A percentile compares a stretch with the other conserved stretches of the same genome.
phyloP scores from a whole-genome alignment of 768 basidiomycete species.

The Boletus reticuloceps region DNA sequence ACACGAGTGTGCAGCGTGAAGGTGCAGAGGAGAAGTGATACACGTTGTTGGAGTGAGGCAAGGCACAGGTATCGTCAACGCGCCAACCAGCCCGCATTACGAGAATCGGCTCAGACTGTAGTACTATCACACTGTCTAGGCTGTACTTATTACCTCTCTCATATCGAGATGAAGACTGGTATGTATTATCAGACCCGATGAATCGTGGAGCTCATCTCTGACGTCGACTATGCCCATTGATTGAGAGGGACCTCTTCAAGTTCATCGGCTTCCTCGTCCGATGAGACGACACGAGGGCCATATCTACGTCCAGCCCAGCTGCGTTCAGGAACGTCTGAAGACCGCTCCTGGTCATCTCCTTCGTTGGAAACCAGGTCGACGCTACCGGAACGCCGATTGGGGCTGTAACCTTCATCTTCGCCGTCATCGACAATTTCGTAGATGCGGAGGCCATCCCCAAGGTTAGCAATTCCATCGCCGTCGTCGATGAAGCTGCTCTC shows the following conservation, averaged over 20 bases:
- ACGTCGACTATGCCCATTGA: not conserved
- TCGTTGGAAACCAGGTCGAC: constrained; percentile 14
- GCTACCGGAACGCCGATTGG: not conserved
- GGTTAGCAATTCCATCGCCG: constrained; percentile 21
- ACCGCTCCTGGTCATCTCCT: not conserved
- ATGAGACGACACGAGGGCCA: constrained; percentile 1
- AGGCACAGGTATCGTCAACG: not conserved
- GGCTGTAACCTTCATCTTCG: constrained; percentile 6
- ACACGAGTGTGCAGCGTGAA: constrained; percentile 34
- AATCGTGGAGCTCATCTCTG: not conserved
- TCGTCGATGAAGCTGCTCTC: constrained; percentile 61
- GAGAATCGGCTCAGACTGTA: not conserved
- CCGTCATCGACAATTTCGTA: constrained; percentile 20
- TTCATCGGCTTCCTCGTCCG: constrained; percentile 18
- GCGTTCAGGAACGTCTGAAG: not conserved
- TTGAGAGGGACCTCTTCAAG: not conserved
- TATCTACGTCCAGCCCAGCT: not conserved
- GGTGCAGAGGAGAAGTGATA: constrained; percentile 11
- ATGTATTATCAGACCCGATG: constrained; percentile 21
- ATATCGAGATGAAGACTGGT: no score
- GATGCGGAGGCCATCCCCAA: constrained; percentile 18
- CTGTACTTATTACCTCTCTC: no score
- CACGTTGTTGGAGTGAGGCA: constrained; percentile 28
- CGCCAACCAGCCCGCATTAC: constrained; percentile 7
- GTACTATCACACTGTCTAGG: no score